Evolutionary conservation across 257 asterid species (phyloP).

Genomic region (Prunella vulgaris): DNA sequence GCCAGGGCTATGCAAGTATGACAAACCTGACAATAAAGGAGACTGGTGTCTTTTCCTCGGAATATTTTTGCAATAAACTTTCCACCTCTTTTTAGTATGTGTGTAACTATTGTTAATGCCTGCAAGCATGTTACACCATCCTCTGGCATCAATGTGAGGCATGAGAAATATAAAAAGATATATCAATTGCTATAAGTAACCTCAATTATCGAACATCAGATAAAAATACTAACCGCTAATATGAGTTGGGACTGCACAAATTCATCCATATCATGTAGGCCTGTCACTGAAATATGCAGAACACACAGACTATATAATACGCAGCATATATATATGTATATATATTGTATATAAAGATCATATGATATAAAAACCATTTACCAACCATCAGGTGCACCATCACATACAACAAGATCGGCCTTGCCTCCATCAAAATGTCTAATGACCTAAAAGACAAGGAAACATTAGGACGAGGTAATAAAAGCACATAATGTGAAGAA

Average conservation of each 20-base stretch:
- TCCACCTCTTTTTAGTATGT: slow-evolving; percentile 85
- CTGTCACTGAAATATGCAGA: slow-evolving; percentile 65
- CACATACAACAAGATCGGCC: slow-evolving; percentile 98
- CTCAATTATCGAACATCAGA: slow-evolving; percentile 2
- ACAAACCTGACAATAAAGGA: slow-evolving; percentile 89
- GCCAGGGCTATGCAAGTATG: slow-evolving; percentile 4
- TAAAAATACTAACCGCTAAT: slow-evolving; percentile 66
- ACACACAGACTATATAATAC: slow-evolving; percentile 6
- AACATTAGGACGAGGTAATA: neutral
- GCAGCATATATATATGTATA: neutral
- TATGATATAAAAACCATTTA: slow-evolving; percentile 14
- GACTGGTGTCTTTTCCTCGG: slow-evolving; percentile 96
- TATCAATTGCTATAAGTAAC: neutral
- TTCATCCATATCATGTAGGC: slow-evolving; percentile 99
- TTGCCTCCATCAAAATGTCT: slow-evolving; percentile 99
- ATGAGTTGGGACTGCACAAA: slow-evolving; percentile 97
- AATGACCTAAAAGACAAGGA: slow-evolving; percentile 58
- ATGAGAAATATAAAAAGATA: neutral
- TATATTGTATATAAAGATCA: neutral
- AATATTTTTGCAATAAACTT: slow-evolving; percentile 93
- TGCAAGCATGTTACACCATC: slow-evolving; percentile 42
- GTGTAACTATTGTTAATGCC: slow-evolving; percentile 94
- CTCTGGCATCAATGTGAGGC: slow-evolving; percentile 22
- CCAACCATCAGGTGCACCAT: slow-evolving; percentile 99
- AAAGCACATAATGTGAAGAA: neutral